Evolutionary conservation across 1,139 yeast genomes (phyloP).

Genomic region (Taphrina pruni): DNA sequence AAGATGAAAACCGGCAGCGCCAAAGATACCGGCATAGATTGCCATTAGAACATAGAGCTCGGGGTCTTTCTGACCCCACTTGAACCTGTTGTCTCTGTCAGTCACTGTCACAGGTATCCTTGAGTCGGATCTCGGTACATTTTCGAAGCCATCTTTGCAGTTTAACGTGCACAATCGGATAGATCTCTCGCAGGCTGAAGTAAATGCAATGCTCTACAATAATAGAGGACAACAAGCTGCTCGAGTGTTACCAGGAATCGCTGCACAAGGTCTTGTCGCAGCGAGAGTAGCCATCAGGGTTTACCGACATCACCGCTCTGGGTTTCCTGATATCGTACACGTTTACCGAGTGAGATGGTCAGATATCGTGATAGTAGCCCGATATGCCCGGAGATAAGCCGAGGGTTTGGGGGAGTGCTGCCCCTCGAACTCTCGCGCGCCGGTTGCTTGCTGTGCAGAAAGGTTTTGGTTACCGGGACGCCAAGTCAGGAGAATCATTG

Average conservation of each 20-base stretch:
- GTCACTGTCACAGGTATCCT: not conserved
- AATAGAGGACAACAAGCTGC: not conserved
- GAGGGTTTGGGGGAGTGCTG: too few species aligned
- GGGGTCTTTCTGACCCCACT: conserved; percentile 41
- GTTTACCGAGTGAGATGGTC: not conserved
- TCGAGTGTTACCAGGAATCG: not conserved
- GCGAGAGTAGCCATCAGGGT: not conserved
- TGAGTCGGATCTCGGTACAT: conserved; percentile 10
- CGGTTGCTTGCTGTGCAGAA: not conserved
- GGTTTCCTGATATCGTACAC: not conserved
- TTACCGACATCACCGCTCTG: conserved; percentile 18
- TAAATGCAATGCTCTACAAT: not conserved
- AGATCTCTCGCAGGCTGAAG: not conserved
- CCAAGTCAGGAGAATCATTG: conserved; percentile 12
- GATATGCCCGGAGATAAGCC: too few species aligned
- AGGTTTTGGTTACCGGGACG: conserved; percentile 5
- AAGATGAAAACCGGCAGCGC: conserved; percentile 40
- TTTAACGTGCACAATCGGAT: not conserved
- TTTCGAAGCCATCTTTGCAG: conserved; percentile 37
- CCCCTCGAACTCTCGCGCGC: too few species aligned
- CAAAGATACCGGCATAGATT: conserved; percentile 40
- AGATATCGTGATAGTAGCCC: not conserved
- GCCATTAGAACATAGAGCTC: conserved; percentile 38
- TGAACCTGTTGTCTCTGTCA: conserved; percentile 25
- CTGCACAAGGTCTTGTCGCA: not conserved